Percentiles rank a stretch among this genome's conserved stretches.
Conservation (phyloP, 805 yeast genomes). For the Ogataea populi-albae region DNA sequence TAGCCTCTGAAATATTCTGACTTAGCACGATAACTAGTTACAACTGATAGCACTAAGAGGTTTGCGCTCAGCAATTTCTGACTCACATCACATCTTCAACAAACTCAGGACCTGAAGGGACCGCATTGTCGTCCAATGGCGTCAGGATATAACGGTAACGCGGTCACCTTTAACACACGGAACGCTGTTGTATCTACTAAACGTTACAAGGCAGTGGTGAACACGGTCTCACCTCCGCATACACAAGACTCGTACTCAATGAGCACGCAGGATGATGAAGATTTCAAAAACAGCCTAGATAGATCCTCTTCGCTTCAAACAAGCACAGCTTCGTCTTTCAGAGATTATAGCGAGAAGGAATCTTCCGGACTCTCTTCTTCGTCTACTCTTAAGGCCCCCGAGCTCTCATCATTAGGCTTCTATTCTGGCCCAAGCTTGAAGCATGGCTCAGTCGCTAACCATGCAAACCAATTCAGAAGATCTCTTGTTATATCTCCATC, state of each 20-base stretch:
- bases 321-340: slow-evolving; percentile 30
- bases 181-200: too few species aligned
- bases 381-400: slow-evolving; percentile 9
- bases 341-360: slow-evolving; percentile 4
- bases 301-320: slow-evolving; percentile 38
- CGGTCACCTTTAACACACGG: too few species aligned
- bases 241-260: slow-evolving; percentile 31
- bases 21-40: too few species aligned
- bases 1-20: too few species aligned
- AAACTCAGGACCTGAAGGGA: too few species aligned
- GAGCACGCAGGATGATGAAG: slow-evolving; percentile 36
- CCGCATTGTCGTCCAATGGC: too few species aligned
- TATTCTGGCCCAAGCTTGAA: slow-evolving; percentile 32
- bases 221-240: slow-evolving; percentile 20
- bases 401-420: slow-evolving; percentile 19
- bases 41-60: too few species aligned
- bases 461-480: slow-evolving; percentile 30
- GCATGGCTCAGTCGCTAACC: slow-evolving; percentile 22
- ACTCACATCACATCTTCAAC: too few species aligned
- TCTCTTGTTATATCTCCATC: slow-evolving; percentile 35
- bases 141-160: too few species aligned
- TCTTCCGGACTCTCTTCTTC: slow-evolving; percentile 2
- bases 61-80: too few species aligned
- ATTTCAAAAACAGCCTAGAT: slow-evolving; percentile 27
- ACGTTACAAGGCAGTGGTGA: too few species aligned